These are phyloP conservation scores for Favolaschia claudopus DNA, from an alignment of 768 basidiomycete genomes.

Conservation along the genomic window DNA sequence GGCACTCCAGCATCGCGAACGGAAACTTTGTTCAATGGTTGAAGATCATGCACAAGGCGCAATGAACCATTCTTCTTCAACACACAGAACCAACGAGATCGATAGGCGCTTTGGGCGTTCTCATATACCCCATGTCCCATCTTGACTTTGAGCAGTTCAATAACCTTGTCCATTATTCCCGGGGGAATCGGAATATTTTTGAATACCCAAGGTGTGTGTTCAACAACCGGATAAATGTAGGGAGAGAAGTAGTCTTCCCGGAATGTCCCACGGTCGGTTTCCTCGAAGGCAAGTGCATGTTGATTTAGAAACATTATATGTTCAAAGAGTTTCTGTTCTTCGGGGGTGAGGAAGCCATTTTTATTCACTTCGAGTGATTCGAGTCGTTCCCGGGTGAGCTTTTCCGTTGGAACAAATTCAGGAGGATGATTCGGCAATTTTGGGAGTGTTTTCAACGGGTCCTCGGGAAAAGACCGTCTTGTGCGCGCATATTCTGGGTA, in stretches of 20 bases:
- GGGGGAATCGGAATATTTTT: constrained; percentile 46
- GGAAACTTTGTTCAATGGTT: constrained; percentile 45
- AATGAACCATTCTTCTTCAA: constrained; percentile 43
- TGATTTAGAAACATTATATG: constrained; percentile 41
- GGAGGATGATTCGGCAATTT: constrained; percentile 38
- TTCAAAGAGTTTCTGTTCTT: constrained; percentile 44
- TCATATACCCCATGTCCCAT: constrained; percentile 46
- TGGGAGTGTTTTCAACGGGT: constrained; percentile 42
- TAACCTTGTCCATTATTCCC: constrained; percentile 37
- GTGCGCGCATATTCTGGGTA: neutral
- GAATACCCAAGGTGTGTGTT: too few relatives aligned
- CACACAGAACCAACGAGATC: constrained; percentile 49
- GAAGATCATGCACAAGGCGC: constrained; percentile 45
- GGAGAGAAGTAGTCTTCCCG: constrained; percentile 33
- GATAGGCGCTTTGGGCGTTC: too few relatives aligned
- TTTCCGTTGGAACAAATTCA: constrained; percentile 37
- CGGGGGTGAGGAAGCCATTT: constrained; percentile 40
- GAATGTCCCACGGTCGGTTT: constrained; percentile 30
- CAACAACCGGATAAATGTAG: too few relatives aligned
- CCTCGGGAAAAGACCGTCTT: constrained; percentile 31
- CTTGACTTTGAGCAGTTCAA: constrained; percentile 39
- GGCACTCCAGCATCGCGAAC: constrained; percentile 46
- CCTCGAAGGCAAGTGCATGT: constrained; percentile 40
- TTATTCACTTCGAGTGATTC: constrained; percentile 34
- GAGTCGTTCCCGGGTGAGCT: constrained; percentile 34